Conservation (phyloP, 2,329 filamentous ascomycete species). For the Pezicula radicicola region DNA sequence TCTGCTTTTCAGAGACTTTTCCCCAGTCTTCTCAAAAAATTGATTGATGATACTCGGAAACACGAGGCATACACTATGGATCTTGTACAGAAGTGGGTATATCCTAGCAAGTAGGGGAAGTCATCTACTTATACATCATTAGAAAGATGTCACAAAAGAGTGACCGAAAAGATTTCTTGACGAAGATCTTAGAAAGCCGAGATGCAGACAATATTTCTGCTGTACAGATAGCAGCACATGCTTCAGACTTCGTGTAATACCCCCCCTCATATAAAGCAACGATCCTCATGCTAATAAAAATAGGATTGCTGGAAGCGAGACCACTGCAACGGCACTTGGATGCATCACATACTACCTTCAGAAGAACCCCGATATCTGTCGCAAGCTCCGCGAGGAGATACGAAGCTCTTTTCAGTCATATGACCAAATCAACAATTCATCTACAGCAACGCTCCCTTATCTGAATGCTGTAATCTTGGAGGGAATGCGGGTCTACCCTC, state of each 20-base stretch:
- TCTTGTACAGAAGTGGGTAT: neutral
- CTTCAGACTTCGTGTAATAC: slow-evolving; percentile 19
- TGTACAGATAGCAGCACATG: slow-evolving; percentile 22
- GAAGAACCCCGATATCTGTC: slow-evolving; percentile 52
- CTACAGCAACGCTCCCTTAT: slow-evolving; percentile 3
- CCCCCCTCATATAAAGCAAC: neutral
- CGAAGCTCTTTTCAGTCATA: slow-evolving; percentile 26
- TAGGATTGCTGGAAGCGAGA: slow-evolving; percentile 22
- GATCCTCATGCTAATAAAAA: neutral
- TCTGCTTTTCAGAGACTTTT: neutral
- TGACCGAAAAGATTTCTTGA: slow-evolving; percentile 6
- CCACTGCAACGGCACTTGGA: slow-evolving; percentile 26
- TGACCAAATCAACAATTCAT: neutral
- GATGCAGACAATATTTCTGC: neutral
- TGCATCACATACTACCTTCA: slow-evolving; percentile 44
- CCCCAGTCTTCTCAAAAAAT: neutral
- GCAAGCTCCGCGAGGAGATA: slow-evolving; percentile 56
- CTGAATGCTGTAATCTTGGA: slow-evolving; percentile 10
- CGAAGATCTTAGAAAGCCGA: neutral
- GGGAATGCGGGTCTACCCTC: slow-evolving; percentile 11
- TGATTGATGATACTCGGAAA: neutral
- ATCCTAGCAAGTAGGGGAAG: neutral
- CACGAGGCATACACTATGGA: neutral
- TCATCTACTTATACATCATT: neutral
- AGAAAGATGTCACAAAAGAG: neutral